Evolutionary conservation across 345 rosid genomes (phyloP).

Genomic region (Camelina neglecta): DNA sequence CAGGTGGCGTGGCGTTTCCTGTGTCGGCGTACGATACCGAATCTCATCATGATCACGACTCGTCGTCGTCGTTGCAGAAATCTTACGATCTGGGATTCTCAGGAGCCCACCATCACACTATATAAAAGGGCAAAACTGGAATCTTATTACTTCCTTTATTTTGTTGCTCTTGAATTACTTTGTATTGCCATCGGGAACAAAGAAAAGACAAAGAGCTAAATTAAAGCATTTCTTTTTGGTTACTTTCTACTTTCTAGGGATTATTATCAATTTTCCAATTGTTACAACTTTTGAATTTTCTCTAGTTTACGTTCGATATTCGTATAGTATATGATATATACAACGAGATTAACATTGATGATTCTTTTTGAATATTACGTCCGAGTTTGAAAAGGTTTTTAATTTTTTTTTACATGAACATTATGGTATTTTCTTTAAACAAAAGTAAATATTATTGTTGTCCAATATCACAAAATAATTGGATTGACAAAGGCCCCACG

Average conservation of each 20-base stretch:
- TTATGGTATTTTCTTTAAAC: no score
- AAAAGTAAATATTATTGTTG: no score
- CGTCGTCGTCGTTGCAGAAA: conserved; percentile 51
- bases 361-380: not conserved
- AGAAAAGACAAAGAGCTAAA: conserved; percentile 18
- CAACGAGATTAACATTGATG: not conserved
- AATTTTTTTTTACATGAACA: not conserved
- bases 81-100: conserved; percentile 59
- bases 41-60: conserved; percentile 39
- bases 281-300: not conserved
- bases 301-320: conserved; percentile 12
- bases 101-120: conserved; percentile 37
- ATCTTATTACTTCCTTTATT: conserved; percentile 15
- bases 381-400: not conserved
- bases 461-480: not conserved
- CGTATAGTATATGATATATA: not conserved
- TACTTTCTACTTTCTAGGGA: conserved; percentile 7
- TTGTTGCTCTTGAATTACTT: conserved; percentile 24
- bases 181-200: conserved; percentile 12
- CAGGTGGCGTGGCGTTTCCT: conserved; percentile 59
- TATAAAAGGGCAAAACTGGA: conserved; percentile 36
- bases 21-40: conserved; percentile 51
- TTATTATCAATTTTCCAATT: not conserved
- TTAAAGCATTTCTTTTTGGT: conserved; percentile 8
- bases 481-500: conserved; percentile 3